Evolutionary conservation across 352 stramenopile genomes (phyloP).

Genomic region (Phytopythium kandeliae): DNA sequence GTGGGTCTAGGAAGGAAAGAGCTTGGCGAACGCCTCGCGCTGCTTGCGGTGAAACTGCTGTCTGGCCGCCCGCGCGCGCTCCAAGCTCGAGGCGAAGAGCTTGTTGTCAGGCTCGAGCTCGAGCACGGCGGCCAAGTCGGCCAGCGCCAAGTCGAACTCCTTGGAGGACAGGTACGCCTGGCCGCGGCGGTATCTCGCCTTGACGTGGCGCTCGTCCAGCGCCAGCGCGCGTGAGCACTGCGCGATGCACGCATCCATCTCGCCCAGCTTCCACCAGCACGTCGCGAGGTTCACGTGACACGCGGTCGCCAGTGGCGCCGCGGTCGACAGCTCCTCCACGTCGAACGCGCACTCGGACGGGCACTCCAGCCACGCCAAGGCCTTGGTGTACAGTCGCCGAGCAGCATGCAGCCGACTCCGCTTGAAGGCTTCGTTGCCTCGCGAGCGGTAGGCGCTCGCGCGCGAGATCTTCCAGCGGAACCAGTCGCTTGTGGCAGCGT

Average conservation of each 20-base stretch:
- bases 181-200: slow-evolving; percentile 61
- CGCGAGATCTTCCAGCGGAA: slow-evolving; percentile 44
- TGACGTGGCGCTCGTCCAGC: slow-evolving; percentile 38
- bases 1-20: slow-evolving; percentile 13
- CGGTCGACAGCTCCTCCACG: slow-evolving; percentile 18
- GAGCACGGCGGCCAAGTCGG: slow-evolving; percentile 35
- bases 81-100: slow-evolving; percentile 30
- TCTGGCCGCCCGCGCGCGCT: slow-evolving; percentile 20
- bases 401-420: slow-evolving; percentile 21
- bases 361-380: slow-evolving; percentile 50
- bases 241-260: slow-evolving; percentile 36
- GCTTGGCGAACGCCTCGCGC: slow-evolving; percentile 25
- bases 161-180: slow-evolving; percentile 52
- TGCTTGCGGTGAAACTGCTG: slow-evolving; percentile 34
- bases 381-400: slow-evolving; percentile 34
- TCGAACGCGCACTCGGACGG: slow-evolving; percentile 35
- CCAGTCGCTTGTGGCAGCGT: slow-evolving; percentile 16
- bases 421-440: slow-evolving; percentile 58
- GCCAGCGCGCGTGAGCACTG: slow-evolving; percentile 42
- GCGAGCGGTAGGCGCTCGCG: slow-evolving; percentile 34
- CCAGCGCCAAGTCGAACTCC: slow-evolving; percentile 46
- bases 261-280: slow-evolving; percentile 43
- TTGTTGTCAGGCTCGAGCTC: slow-evolving; percentile 38
- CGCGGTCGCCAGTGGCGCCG: slow-evolving; percentile 30
- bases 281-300: slow-evolving; percentile 62